phyloP scores from a whole-genome alignment of 768 basidiomycete species.

The Hygrophoropsis aurantiaca region DNA sequence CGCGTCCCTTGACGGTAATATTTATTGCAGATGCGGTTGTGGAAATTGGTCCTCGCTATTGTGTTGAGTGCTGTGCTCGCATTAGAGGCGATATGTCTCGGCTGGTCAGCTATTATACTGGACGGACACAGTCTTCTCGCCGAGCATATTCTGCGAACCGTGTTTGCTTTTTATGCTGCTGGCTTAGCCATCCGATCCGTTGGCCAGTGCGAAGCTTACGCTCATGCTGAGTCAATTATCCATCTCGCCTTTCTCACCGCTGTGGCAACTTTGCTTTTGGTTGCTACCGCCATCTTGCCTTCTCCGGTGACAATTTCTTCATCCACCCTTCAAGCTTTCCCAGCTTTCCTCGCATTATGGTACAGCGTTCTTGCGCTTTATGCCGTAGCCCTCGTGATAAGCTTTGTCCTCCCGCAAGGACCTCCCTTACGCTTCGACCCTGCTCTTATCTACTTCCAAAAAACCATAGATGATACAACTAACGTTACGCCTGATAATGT shows the following conservation, averaged over 20 bases:
- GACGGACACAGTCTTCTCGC: constrained; percentile 27
- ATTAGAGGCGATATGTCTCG: constrained; percentile 49
- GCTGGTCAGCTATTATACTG: constrained; percentile 40
- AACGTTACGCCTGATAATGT: constrained; percentile 65
- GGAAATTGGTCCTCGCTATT: constrained; percentile 48
- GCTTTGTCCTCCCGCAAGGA: constrained; percentile 56
- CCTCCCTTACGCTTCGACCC: constrained; percentile 68
- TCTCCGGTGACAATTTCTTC: constrained; percentile 20
- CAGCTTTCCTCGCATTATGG: constrained; percentile 39
- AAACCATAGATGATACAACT: constrained; percentile 53
- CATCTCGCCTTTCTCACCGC: constrained; percentile 55
- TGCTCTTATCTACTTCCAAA: constrained; percentile 64
- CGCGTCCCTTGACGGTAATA: background rate
- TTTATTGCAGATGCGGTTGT: constrained; percentile 45
- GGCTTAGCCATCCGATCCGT: constrained; percentile 48
- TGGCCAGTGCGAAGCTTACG: constrained; percentile 34
- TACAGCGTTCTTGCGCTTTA: constrained; percentile 49
- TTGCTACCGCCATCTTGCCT: constrained; percentile 53
- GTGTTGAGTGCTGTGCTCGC: constrained; percentile 43
- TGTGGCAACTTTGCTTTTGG: constrained; percentile 40
- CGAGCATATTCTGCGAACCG: constrained; percentile 40
- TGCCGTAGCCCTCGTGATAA: constrained; percentile 35
- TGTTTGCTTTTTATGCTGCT: constrained; percentile 55
- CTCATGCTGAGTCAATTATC: constrained; percentile 44
- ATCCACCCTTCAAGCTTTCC: constrained; percentile 18